phyloP scores from a whole-genome alignment of 2,329 filamentous ascomycete species.

The Acrodontium crateriforme region DNA sequence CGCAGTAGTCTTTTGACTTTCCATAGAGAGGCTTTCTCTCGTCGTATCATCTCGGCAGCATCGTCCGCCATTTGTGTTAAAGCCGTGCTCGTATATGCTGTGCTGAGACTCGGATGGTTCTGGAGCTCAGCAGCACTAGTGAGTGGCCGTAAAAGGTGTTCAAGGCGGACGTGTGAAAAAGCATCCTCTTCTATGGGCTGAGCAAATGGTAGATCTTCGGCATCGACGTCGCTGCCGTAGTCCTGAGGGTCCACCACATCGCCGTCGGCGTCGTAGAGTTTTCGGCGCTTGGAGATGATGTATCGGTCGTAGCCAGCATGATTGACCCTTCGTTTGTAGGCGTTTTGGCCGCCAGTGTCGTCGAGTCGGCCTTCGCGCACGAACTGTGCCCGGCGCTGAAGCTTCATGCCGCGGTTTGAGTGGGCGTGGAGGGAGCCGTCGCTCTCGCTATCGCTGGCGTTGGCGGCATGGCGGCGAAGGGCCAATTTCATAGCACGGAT shows the following conservation, averaged over 20 bases:
- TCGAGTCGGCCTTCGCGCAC: conserved; percentile 57
- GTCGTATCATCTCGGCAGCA: conserved; percentile 56
- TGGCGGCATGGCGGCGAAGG: conserved; percentile 31
- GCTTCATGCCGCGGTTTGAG: conserved; percentile 65
- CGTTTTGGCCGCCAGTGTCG: conserved; percentile 42
- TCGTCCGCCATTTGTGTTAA: conserved; percentile 58
- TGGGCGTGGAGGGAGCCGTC: conserved; percentile 51
- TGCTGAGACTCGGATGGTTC: conserved; percentile 58
- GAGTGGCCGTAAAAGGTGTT: conserved; percentile 53
- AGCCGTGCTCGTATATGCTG: conserved; percentile 60
- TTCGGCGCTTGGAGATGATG: conserved; percentile 62
- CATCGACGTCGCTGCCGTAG: conserved; percentile 34
- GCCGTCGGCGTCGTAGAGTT: conserved; percentile 62
- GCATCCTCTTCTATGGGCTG: conserved; percentile 47
- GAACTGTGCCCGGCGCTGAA: conserved; percentile 62
- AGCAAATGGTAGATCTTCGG: conserved; percentile 53
- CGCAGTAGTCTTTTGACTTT: conserved; percentile 61
- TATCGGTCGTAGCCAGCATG: conserved; percentile 59
- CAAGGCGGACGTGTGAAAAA: conserved; percentile 42
- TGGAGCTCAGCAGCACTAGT: conserved; percentile 62
- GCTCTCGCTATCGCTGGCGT: conserved; percentile 58
- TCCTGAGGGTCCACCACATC: conserved; percentile 24
- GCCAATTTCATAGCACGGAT: conserved; percentile 56
- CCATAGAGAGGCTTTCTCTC: conserved; percentile 60
- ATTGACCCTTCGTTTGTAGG: conserved; percentile 45